Evolutionary conservation across 108 stramenopile genomes (phyloP).

Genomic region (Cyclostephanos tholiformis): DNA sequence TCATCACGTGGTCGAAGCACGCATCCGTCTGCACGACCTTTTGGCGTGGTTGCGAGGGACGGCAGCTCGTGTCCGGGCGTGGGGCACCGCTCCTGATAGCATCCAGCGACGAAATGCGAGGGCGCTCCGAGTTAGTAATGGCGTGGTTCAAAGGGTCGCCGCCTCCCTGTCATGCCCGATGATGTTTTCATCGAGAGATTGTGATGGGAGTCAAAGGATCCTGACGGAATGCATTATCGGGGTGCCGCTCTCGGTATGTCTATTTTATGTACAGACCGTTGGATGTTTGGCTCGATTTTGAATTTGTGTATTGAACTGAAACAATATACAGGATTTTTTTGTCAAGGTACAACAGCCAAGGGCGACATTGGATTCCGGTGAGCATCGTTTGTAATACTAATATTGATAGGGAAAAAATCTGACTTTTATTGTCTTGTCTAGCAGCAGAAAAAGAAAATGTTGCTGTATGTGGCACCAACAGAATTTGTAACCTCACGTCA

Average conservation of each 20-base stretch:
- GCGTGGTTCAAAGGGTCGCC: slow-evolving; percentile 59
- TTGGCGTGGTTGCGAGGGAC: slow-evolving; percentile 71
- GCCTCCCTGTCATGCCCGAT: slow-evolving; percentile 36
- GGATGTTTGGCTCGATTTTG: background rate
- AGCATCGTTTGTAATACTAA: background rate
- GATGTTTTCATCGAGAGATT: slow-evolving; percentile 19
- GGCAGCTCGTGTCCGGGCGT: slow-evolving; percentile 76
- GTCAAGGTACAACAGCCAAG: slow-evolving; percentile 9
- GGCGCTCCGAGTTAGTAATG: slow-evolving; percentile 69
- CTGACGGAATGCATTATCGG: slow-evolving; percentile 52
- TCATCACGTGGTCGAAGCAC: slow-evolving; percentile 57
- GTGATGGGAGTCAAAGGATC: slow-evolving; percentile 17
- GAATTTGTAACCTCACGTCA: slow-evolving; percentile 23
- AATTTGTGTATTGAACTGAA: background rate
- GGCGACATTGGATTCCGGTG: slow-evolving; percentile 3
- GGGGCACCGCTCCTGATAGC: slow-evolving; percentile 73
- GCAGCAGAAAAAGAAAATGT: slow-evolving; percentile 4
- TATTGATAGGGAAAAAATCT: background rate
- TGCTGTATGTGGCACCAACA: background rate
- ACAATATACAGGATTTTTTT: slow-evolving; percentile 23
- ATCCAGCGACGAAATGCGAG: slow-evolving; percentile 75
- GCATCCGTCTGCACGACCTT: slow-evolving; percentile 68
- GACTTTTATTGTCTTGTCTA: background rate
- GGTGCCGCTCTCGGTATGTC: slow-evolving; percentile 41
- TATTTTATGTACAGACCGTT: background rate